Conservation (phyloP, 2,329 filamentous ascomycete genomes). For the Talaromyces rugulosus region DNA sequence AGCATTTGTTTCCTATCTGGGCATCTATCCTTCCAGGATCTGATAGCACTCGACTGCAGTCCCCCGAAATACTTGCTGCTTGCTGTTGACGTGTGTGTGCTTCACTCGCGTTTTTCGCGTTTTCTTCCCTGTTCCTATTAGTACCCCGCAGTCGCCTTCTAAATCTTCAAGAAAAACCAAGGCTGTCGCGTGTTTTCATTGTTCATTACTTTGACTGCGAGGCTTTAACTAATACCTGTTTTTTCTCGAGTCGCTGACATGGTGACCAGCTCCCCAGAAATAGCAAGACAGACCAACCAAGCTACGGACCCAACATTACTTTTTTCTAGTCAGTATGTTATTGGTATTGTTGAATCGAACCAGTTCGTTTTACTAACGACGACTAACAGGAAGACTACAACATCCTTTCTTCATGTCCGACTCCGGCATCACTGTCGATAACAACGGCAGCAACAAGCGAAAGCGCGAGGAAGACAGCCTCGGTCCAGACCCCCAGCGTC, state of each 20-base stretch:
- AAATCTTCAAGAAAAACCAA: neutral
- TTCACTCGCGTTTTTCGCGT: neutral
- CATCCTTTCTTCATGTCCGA: conserved; percentile 31
- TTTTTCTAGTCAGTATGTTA: neutral
- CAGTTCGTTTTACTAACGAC: neutral
- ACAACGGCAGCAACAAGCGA: conserved; percentile 30
- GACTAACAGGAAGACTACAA: neutral
- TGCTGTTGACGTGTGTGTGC: neutral
- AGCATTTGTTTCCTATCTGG: neutral
- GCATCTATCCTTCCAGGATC: neutral
- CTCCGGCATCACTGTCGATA: conserved; percentile 33
- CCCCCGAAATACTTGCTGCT: neutral
- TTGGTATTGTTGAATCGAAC: neutral
- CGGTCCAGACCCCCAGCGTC: conserved; percentile 36
- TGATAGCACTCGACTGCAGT: neutral
- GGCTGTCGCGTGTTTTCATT: neutral
- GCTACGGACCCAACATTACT: neutral
- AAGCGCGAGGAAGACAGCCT: conserved; percentile 39
- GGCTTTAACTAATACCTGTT: neutral
- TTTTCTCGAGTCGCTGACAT: neutral
- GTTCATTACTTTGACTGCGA: neutral
- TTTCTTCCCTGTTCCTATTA: neutral
- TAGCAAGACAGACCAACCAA: neutral
- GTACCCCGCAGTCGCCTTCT: neutral
- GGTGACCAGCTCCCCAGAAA: neutral